Base-by-base conservation (phyloP, 371 early-diverging fungal genomes). In the Mucor saturninus region DNA sequence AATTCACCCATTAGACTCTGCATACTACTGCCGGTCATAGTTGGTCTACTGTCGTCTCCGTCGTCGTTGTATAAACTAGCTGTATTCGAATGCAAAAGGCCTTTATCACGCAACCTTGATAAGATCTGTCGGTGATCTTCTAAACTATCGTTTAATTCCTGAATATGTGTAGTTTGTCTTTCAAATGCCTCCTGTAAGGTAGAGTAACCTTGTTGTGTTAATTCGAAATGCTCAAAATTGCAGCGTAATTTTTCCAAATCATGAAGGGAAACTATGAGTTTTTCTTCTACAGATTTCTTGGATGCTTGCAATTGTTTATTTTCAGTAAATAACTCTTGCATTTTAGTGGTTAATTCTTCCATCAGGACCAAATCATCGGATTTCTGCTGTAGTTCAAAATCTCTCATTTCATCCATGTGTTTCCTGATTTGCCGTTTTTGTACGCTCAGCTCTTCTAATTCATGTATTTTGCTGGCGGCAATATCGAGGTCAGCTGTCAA, bases 271-370 rank as follows among this genome's bases (percentile, higher is more conserved):
- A 29, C 15, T 1, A 51, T 37, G 6, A 76, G 40, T n/a, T 65
- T 67, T 29, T 69, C 70, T 48, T 79, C 75, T 9, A 76, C 67
- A 0, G 64, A 53, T 7, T 55, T 48, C 46, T 79, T 79, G 4
- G 76, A 58, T 13, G 55, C 30, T 50, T 67, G 64, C 11, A 83
- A 52, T 6, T 72, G 67, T 30, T 71, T 69, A 32, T 83, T 80
- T 40, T 81, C 79, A 6, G 59, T 71, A 49, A 74, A 68, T 50
- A 84, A 62, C 38, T 76, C 76, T 15, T 67, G 55, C 13, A 83
- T 71, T 46, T 78, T 76, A 9, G 54, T 43, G 10, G 76, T 69
- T 59, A 84, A 9, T 46, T 70, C 64, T 11, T 64, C 62, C 50
- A 73, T 15, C 0, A 73, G 28, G 0, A 46, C 64, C 11, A 67